Base-by-base conservation (phyloP, 176 grass and related monocot genomes). In the Avena insularis region DNA sequence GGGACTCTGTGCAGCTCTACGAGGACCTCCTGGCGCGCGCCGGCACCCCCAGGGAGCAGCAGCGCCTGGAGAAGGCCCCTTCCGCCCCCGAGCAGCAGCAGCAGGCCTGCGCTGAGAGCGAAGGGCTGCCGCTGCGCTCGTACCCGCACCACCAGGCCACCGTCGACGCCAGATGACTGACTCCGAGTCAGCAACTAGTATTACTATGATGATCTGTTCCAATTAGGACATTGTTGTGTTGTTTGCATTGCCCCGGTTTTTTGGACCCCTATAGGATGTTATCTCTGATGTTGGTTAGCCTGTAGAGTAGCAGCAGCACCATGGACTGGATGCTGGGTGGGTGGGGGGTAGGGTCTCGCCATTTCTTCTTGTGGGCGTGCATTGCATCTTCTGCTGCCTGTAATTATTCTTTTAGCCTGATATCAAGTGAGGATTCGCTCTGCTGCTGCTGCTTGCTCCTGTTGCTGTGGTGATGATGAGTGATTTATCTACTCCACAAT, bases 371-470 rank as follows among this genome's bases (percentile, higher is more conserved):
- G 90, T 86, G 95, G 95, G 90, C 86, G 25, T 53, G 49, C 66
- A 70, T 40, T 75, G 71, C 71, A 48, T 75, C 87, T 83, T 75
- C 87, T 83, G 53, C 57, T 88, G 90, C 85, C 79, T 97, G 92
- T 97, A 95, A 97, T 88, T 97, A 97, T 48, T 88, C 82, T 84
- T 91, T 82, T 82, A 88, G 84, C 48, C 84, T 74, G 49, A 80
- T 82, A 87, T 87, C 71, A 31, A 78, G 78, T 77, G 82, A 87
- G 87, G 84, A 82, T 71, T 90, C 63, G 55, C 3, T 88, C 48
- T 76, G 14, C 23, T 8, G 47, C 23, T 53, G 47, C 47, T 8
- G 72, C 21, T 40, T 13, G 45, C 45, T 74, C 43, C 45, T 53
- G 48, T 53, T 76, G 73, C 48, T 54, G 15, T 11, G 14, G 14